phyloP scores from a whole-genome alignment of 257 asterid genomes.

The Fraxinus cuspidata region DNA sequence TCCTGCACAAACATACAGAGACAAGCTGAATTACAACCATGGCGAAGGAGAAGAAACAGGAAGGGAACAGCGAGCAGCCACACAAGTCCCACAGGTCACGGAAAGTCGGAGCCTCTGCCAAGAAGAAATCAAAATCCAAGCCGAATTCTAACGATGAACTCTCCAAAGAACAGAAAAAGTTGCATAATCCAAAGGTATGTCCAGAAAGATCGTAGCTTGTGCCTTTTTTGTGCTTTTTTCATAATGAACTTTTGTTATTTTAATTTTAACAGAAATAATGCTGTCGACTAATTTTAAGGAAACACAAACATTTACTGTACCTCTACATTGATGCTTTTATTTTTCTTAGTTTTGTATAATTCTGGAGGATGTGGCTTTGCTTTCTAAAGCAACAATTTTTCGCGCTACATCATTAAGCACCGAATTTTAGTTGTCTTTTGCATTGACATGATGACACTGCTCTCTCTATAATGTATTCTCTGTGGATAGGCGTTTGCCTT shows the following conservation, averaged over 20 bases:
- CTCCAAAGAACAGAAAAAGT: slow-evolving; percentile 58
- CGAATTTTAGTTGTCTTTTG: background rate
- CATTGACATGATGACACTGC: background rate
- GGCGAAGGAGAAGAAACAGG: slow-evolving; percentile 31
- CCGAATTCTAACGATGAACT: slow-evolving; percentile 37
- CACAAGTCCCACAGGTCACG: slow-evolving; percentile 79
- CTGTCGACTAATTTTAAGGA: background rate
- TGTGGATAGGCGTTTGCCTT: slow-evolving; percentile 76
- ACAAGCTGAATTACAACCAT: slow-evolving; percentile 9
- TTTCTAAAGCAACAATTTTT: background rate
- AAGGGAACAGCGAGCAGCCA: slow-evolving; percentile 41
- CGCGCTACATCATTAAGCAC: slow-evolving; percentile 15
- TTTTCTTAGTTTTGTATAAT: background rate
- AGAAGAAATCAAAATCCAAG: slow-evolving; percentile 60
- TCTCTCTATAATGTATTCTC: background rate
- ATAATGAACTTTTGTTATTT: background rate
- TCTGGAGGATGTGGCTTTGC: background rate
- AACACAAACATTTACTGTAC: background rate
- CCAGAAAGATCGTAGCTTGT: background rate
- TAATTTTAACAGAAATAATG: background rate
- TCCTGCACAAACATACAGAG: background rate
- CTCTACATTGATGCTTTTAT: background rate
- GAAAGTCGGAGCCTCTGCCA: slow-evolving; percentile 76
- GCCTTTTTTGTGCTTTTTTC: background rate
- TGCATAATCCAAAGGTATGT: slow-evolving; percentile 57